Conservation (phyloP, 768 basidiomycete genomes). For the Boletus rufocinnamomeus region DNA sequence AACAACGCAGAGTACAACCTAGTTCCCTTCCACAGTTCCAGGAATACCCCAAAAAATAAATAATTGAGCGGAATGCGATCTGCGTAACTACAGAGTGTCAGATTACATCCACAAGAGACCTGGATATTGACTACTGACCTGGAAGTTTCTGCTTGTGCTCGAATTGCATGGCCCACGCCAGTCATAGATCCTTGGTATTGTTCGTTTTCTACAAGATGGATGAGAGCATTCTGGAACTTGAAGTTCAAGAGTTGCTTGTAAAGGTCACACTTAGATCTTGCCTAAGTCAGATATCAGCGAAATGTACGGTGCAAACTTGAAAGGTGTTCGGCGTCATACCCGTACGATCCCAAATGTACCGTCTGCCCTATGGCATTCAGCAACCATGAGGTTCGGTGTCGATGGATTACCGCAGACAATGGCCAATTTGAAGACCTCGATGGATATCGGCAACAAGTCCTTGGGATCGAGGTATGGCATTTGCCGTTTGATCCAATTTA, state of each 20-base stretch:
- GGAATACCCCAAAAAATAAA: conserved; percentile 42
- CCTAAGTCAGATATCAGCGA: conserved; percentile 43
- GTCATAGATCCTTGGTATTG: conserved; percentile 70
- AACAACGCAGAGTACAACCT: conserved; percentile 44
- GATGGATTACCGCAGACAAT: conserved; percentile 86
- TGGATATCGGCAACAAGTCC: conserved; percentile 83
- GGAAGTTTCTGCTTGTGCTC: conserved; percentile 55
- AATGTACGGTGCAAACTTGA: neutral
- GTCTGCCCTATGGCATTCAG: conserved; percentile 73
- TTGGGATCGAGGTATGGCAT: conserved; percentile 75
- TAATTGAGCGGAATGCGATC: conserved; percentile 34
- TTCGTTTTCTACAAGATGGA: conserved; percentile 74
- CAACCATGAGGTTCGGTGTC: conserved; percentile 78
- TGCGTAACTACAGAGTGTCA: conserved; percentile 26
- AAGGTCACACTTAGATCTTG: conserved; percentile 77
- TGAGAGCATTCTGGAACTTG: conserved; percentile 62
- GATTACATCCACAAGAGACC: neutral
- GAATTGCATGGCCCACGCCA: conserved; percentile 61
- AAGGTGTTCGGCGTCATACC: conserved; percentile 44
- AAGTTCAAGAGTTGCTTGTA: conserved; percentile 81
- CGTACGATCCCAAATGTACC: conserved; percentile 81
- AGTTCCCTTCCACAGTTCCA: conserved; percentile 58
- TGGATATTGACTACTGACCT: conserved; percentile 15
- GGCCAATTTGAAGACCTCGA: conserved; percentile 76
- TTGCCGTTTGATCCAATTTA: conserved; percentile 58